These are phyloP conservation scores for Colletotrichum melonis DNA, from an alignment of 2,329 filamentous ascomycete genomes.

Conservation along the genomic window DNA sequence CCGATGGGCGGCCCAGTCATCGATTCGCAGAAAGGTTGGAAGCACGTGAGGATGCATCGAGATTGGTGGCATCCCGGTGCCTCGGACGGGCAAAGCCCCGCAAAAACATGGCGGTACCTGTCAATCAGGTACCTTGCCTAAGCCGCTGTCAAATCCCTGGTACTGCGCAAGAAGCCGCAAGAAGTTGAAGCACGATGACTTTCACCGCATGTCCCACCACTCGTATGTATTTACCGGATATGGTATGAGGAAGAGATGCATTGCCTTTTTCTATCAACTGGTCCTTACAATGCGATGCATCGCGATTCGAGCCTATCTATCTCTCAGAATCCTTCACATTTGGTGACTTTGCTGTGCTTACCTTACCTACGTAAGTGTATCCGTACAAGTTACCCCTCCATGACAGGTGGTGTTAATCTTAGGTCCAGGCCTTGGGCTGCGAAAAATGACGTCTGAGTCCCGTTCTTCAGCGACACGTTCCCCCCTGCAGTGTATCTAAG, in stretches of 20 bases:
- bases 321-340: too few relatives aligned
- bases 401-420: neutral
- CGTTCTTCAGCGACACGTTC: constrained; percentile 9
- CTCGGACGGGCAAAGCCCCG: constrained; percentile 6
- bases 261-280: too few relatives aligned
- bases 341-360: neutral
- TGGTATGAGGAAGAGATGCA: too few relatives aligned
- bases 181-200: neutral
- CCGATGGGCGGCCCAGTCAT: constrained; percentile 9
- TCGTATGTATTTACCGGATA: neutral
- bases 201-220: neutral
- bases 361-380: neutral
- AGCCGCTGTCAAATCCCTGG: neutral
- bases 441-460: constrained; percentile 9
- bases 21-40: constrained; percentile 7
- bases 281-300: too few relatives aligned
- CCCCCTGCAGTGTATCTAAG: neutral
- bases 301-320: too few relatives aligned
- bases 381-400: neutral
- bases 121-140: neutral
- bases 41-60: constrained; percentile 4
- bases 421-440: neutral
- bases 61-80: constrained; percentile 20
- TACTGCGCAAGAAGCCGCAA: neutral
- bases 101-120: constrained; percentile 17